phyloP scores from a whole-genome alignment of 139 green algal species.

The Haematococcus lacustris region DNA sequence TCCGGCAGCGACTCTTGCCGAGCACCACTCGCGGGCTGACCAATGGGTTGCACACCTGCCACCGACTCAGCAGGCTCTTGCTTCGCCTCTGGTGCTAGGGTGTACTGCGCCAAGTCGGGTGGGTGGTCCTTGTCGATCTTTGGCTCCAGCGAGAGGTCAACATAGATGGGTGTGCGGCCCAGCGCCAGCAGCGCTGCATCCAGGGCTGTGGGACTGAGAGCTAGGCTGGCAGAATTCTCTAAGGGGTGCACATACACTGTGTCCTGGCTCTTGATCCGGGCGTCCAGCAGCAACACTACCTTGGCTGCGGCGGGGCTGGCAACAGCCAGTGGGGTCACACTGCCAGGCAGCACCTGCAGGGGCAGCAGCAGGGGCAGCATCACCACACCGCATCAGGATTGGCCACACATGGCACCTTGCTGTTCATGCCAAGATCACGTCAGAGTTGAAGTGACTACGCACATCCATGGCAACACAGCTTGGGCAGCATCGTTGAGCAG shows the following conservation, averaged over 20 bases:
- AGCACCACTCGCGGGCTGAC: too few species aligned
- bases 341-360: constrained; percentile 56
- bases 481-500: too few species aligned
- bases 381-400: too few species aligned
- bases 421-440: too few species aligned
- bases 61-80: not conserved
- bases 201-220: constrained; percentile 31
- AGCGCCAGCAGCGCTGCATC: constrained; percentile 39
- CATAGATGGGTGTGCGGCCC: constrained; percentile 35
- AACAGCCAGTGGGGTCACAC: constrained; percentile 57
- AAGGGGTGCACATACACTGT: constrained; percentile 58
- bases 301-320: constrained; percentile 30
- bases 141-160: constrained; percentile 57
- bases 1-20: not conserved
- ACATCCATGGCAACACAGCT: too few species aligned
- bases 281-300: constrained; percentile 59
- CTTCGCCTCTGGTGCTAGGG: not conserved
- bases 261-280: constrained; percentile 16
- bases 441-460: too few species aligned
- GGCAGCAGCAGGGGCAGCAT: too few species aligned
- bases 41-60: too few species aligned
- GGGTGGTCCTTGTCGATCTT: constrained; percentile 59
- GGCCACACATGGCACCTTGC: too few species aligned
- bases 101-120: constrained; percentile 35
- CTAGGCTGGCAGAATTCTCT: constrained; percentile 48